These are phyloP conservation scores for Nemania sp. DNA, from an alignment of 2,329 filamentous ascomycete genomes.

Conservation along the genomic window DNA sequence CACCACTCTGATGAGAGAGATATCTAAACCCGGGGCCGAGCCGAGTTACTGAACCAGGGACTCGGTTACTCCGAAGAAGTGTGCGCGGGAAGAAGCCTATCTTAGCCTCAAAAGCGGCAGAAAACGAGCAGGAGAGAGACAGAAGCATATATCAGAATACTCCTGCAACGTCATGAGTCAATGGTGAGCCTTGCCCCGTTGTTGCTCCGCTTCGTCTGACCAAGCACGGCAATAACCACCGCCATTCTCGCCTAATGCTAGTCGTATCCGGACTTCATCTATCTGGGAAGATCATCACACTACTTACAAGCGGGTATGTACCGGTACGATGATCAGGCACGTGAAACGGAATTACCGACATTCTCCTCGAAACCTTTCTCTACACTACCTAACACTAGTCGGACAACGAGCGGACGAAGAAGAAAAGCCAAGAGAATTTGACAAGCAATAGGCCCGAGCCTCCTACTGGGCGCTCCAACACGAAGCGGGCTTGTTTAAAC, in stretches of 20 bases:
- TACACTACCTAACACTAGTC: not conserved
- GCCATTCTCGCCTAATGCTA: not conserved
- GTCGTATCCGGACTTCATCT: constrained; percentile 6
- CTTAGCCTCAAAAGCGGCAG: no score
- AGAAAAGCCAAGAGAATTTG: no score
- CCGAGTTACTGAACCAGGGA: not conserved
- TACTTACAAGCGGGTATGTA: constrained; percentile 11
- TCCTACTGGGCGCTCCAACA: constrained; percentile 12
- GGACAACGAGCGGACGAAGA: constrained; percentile 1
- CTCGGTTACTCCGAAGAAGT: no score
- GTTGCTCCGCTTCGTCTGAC: not conserved
- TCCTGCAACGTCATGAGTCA: constrained; percentile 3
- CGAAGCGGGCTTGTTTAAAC: not conserved
- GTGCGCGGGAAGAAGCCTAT: no score
- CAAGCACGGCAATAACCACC: constrained; percentile 1
- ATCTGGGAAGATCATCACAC: constrained; percentile 1
- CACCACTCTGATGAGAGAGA: no score
- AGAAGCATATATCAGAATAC: not conserved
- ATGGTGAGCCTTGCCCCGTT: constrained; percentile 4
- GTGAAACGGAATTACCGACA: constrained; percentile 6
- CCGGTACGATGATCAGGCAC: constrained; percentile 5
- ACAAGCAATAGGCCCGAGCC: constrained; percentile 13
- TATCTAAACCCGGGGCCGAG: constrained; percentile 8
- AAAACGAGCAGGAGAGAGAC: no score
- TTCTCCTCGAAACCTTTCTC: no score